Evolutionary conservation across 2,329 filamentous ascomycete species (phyloP).

Genomic region (Fusarium transvaalense): DNA sequence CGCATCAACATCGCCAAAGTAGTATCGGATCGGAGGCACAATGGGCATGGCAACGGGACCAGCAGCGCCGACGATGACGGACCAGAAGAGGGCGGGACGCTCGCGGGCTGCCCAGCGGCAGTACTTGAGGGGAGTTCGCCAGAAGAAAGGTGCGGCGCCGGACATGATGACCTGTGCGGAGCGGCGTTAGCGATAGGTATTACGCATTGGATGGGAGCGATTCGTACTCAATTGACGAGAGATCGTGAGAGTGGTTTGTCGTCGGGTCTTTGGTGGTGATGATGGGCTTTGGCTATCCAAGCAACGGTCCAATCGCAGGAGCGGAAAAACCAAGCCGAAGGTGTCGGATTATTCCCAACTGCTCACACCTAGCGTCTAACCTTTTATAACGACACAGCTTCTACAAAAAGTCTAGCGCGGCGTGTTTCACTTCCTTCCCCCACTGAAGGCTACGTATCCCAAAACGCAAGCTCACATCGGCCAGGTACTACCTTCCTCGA

Average conservation of each 20-base stretch:
- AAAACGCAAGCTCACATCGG: slow-evolving; percentile 47
- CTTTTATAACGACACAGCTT: not conserved
- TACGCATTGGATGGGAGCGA: not conserved
- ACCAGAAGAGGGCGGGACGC: slow-evolving; percentile 93
- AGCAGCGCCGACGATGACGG: slow-evolving; percentile 76
- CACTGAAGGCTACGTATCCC: slow-evolving; percentile 56
- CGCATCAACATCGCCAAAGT: slow-evolving; percentile 79
- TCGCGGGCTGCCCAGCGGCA: slow-evolving; percentile 88
- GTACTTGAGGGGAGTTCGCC: slow-evolving; percentile 85
- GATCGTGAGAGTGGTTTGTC: slow-evolving; percentile 39
- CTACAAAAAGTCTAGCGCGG: slow-evolving; percentile 27
- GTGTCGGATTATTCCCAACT: slow-evolving; percentile 44
- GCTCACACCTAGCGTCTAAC: slow-evolving; percentile 13
- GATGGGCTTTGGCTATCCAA: slow-evolving; percentile 38
- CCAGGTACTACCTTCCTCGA: slow-evolving; percentile 12
- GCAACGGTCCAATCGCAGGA: slow-evolving; percentile 45
- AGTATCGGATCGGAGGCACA: slow-evolving; percentile 79
- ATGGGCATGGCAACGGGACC: slow-evolving; percentile 79
- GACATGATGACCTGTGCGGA: slow-evolving; percentile 65
- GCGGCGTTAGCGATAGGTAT: not conserved
- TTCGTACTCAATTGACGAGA: slow-evolving; percentile 54
- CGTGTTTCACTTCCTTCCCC: slow-evolving; percentile 9
- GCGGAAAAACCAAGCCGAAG: slow-evolving; percentile 51
- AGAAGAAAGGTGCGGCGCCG: slow-evolving; percentile 77
- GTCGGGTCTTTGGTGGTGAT: slow-evolving; percentile 38